Percentiles rank a stretch among this genome's conserved stretches.
These are phyloP conservation scores for Aspergillus tamarii DNA, from an alignment of 2,329 filamentous ascomycete genomes.

Conservation along the genomic window DNA sequence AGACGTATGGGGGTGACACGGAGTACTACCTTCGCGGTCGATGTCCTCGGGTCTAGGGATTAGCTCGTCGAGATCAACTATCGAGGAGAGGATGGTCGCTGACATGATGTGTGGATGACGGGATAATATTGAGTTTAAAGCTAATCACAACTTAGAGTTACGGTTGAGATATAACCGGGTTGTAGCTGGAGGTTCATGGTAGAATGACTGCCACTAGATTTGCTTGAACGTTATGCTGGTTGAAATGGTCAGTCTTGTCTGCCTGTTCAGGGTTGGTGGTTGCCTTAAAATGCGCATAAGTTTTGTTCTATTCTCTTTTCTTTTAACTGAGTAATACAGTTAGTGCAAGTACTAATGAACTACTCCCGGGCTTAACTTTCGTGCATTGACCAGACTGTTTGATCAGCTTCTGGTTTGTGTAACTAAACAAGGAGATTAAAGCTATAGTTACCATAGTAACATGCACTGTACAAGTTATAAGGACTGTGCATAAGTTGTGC, in stretches of 20 bases:
- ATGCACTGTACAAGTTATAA: background rate
- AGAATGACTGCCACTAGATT: background rate
- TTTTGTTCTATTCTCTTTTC: no score
- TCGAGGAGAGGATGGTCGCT: conserved; percentile 10
- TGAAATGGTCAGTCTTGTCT: background rate
- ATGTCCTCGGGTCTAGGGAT: background rate
- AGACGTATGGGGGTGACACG: no score
- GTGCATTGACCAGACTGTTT: no score
- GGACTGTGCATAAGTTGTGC: no score
- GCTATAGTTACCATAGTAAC: background rate
- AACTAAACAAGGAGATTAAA: background rate
- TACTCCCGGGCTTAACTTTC: no score
- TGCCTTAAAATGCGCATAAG: no score
- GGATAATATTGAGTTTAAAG: no score
- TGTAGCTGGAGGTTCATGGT: background rate
- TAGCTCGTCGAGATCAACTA: conserved; percentile 12
- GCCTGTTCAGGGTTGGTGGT: background rate
- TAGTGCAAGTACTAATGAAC: no score
- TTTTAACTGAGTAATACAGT: no score
- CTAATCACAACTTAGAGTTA: background rate
- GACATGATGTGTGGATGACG: background rate
- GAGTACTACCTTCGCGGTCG: conserved; percentile 7
- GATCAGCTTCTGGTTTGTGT: no score
- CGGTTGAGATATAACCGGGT: background rate
- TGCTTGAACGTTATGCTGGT: background rate